phyloP scores from a whole-genome alignment of 1,284 basidiomycete species.

The Boletus semigastroideus region DNA sequence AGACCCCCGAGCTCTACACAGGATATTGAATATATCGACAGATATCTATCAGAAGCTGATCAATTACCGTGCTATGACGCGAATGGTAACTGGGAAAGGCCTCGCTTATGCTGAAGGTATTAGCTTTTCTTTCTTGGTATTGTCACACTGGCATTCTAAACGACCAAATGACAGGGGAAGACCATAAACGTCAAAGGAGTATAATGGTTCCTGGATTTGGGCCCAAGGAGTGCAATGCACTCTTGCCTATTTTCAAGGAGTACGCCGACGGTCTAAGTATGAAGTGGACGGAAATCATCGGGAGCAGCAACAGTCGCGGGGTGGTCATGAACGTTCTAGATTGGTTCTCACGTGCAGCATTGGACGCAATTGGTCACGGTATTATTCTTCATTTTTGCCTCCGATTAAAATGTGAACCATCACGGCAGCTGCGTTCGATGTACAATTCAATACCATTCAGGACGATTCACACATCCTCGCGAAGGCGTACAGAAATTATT shows the following conservation, averaged over 20 bases:
- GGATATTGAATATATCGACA: constrained; percentile 27
- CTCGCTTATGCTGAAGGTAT: constrained; percentile 43
- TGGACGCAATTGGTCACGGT: constrained; percentile 47
- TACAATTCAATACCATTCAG: constrained; percentile 37
- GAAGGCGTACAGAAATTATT: constrained; percentile 30
- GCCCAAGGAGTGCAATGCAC: constrained; percentile 34
- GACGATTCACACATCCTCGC: constrained; percentile 39
- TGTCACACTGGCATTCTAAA: background rate
- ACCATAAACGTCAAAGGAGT: constrained; percentile 43
- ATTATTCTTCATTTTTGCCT: constrained; percentile 1
- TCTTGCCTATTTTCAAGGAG: constrained; percentile 36
- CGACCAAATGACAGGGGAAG: constrained; percentile 36
- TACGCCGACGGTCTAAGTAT: constrained; percentile 23
- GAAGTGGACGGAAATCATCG: constrained; percentile 44
- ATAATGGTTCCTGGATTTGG: constrained; percentile 45
- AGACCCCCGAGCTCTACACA: constrained; percentile 44
- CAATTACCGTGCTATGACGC: constrained; percentile 5
- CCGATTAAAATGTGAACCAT: background rate
- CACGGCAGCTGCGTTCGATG: constrained; percentile 42
- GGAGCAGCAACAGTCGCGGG: constrained; percentile 20
- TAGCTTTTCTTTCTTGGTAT: background rate
- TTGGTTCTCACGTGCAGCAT: constrained; percentile 39
- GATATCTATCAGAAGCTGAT: too few species aligned
- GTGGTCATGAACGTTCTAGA: constrained; percentile 41
- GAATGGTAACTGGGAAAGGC: constrained; percentile 35